Evolutionary conservation across 495 filamentous ascomycete species (phyloP).

Genomic region (Beverwykella pulmonaria): DNA sequence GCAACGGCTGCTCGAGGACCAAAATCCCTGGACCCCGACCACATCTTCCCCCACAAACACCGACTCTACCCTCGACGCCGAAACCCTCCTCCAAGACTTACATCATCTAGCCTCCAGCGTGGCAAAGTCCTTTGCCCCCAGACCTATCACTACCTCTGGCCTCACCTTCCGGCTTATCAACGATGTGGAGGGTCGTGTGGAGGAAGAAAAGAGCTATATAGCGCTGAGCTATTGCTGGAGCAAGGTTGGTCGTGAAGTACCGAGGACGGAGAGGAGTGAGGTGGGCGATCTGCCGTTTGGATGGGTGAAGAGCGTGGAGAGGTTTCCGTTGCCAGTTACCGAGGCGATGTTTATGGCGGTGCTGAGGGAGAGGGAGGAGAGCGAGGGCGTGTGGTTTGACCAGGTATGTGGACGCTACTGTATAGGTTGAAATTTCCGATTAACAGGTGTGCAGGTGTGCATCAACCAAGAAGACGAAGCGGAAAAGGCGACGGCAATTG

Average conservation of each 20-base stretch:
- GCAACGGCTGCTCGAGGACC: not conserved
- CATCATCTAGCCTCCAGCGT: slow-evolving; percentile 17
- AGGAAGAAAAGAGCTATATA: slow-evolving; percentile 15
- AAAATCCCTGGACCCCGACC: slow-evolving; percentile 21
- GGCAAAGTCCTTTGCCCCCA: slow-evolving; percentile 22
- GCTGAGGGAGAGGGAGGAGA: slow-evolving; percentile 17
- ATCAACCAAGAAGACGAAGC: slow-evolving; percentile 41
- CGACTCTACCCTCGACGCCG: not conserved
- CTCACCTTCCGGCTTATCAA: slow-evolving; percentile 28
- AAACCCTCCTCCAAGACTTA: slow-evolving; percentile 20
- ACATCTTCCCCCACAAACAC: not conserved
- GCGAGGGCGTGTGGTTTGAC: slow-evolving; percentile 35
- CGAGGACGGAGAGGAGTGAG: slow-evolving; percentile 6
- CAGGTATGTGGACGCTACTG: slow-evolving; percentile 7
- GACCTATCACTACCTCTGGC: not conserved
- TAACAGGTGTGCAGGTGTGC: slow-evolving; percentile 34
- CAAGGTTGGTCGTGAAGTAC: slow-evolving; percentile 6
- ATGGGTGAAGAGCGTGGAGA: slow-evolving; percentile 31
- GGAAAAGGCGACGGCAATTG: slow-evolving; percentile 44
- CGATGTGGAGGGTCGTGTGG: slow-evolving; percentile 6
- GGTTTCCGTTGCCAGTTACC: slow-evolving; percentile 26
- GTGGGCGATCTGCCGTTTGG: slow-evolving; percentile 34
- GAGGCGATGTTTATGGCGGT: slow-evolving; percentile 29
- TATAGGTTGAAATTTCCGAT: not conserved
- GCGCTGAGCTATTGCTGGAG: slow-evolving; percentile 35